Evolutionary conservation across 2,329 filamentous ascomycete genomes (phyloP), one percentile per base, ranked within the genome.

Genomic region (Fusarium siculi): DNA sequence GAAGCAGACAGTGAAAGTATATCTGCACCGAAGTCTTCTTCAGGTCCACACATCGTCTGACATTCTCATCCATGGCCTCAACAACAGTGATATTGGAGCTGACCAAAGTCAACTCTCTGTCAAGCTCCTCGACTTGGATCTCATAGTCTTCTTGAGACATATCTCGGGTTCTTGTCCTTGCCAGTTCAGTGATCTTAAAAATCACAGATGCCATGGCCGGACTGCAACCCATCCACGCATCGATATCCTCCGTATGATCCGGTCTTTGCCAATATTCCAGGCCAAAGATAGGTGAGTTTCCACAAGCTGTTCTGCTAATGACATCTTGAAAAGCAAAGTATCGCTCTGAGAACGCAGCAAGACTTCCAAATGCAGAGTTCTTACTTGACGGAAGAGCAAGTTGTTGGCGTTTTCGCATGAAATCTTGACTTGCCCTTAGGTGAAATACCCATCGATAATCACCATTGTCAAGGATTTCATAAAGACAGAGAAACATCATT

Each of bases 311-410:
- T 39, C 85, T 81, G 34, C 85, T 85, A 68, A 87, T 87, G 21
- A 86, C 84, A 65, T 87, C 85, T 65, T 87, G 85, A 19, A 86
- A 87, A 7, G 85, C 85, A 61, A 87, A 87, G 68, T 86, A 87
- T 3, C 82, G 80, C 68, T 87, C 85, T 1, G 84, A 82, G 10
- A 82, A 81, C 1, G 82, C 77, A 9, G 69, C 55, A 9, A 76
- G 63, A 28, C 52, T 73, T 9, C 23, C 68, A 25, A 56, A 63
- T 8, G 65, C 53, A 1, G 47, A 37, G 5, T 34, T 44, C 4
- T 52, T 25, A 2, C 34, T 37, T 1, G 60, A n/a, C 73, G 76
- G 53, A 76, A 77, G 21, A 54, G 58, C 49, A 12, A 78, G 55
- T 11, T 72, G 73, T 36, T 80, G 79, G 21, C 84, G 79, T 8